Conservation (phyloP, 2,329 filamentous ascomycete species). For the Ramichloridium luteum region DNA sequence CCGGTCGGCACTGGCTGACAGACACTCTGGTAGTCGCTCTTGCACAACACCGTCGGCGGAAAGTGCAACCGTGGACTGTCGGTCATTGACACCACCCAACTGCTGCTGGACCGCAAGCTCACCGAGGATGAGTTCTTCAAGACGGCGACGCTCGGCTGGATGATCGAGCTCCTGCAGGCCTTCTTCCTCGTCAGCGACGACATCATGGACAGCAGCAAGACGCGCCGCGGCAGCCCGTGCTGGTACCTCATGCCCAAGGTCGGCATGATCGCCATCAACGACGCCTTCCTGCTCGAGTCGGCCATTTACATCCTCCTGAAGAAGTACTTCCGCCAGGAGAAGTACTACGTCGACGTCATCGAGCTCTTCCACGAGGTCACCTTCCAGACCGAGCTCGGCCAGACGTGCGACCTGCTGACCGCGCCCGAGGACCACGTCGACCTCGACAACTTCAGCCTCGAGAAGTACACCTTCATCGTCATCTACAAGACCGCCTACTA, state of each 20-base stretch:
- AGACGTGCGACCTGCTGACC: conserved; percentile 87
- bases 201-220: conserved; percentile 96
- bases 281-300: conserved; percentile 88
- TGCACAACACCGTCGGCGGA: conserved; percentile 79
- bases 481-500: conserved; percentile 99
- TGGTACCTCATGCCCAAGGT: conserved; percentile 89
- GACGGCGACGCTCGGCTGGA: conserved; percentile 81
- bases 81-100: conserved; percentile 77
- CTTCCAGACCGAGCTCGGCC: conserved; percentile 89
- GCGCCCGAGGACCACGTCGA: conserved; percentile 89
- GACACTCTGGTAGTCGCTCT: conserved; percentile 51
- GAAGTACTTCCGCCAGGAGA: conserved; percentile 82
- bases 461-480: conserved; percentile 97
- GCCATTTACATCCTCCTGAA: conserved; percentile 84
- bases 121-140: conserved; percentile 76
- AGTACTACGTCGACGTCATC: conserved; percentile 77
- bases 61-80: conserved; percentile 99
- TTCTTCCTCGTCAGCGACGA: conserved; percentile 98
- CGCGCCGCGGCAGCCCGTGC: conserved; percentile 84
- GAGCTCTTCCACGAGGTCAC: conserved; percentile 95
- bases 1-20: not conserved
- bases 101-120: conserved; percentile 62
- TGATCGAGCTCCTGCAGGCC: conserved; percentile 94
- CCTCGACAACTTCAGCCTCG: conserved; percentile 85
- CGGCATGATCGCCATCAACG: conserved; percentile 96